Conservation (phyloP, 1,284 basidiomycete species). For the Pyrrhoderma lamaoense region DNA sequence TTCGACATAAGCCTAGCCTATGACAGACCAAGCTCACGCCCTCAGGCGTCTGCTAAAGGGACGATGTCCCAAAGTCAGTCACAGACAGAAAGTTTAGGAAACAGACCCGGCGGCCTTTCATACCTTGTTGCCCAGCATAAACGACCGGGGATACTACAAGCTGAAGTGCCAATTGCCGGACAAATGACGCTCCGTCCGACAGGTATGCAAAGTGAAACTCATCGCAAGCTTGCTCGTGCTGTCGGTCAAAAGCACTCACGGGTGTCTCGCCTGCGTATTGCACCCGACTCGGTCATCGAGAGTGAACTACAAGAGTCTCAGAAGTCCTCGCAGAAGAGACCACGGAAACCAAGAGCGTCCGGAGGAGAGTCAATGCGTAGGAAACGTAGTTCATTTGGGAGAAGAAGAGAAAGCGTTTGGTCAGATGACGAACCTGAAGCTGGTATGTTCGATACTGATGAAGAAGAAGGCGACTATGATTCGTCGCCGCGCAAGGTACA, state of each 20-base stretch:
- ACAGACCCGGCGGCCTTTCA: slow-evolving; percentile 58
- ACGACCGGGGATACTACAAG: slow-evolving; percentile 76
- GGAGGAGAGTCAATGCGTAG: slow-evolving; percentile 36
- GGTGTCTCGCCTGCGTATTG: slow-evolving; percentile 69
- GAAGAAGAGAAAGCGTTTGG: slow-evolving; percentile 33
- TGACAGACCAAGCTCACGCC: slow-evolving; percentile 58
- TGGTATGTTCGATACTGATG: slow-evolving; percentile 44
- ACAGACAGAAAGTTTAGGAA: slow-evolving; percentile 34
- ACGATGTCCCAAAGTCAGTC: slow-evolving; percentile 25
- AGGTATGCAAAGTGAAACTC: slow-evolving; percentile 85
- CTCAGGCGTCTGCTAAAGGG: slow-evolving; percentile 31
- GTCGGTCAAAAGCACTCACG: slow-evolving; percentile 81
- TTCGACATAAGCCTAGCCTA: slow-evolving; percentile 79
- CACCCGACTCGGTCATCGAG: slow-evolving; percentile 62
- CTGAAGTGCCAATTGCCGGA: slow-evolving; percentile 77
- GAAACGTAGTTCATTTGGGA: slow-evolving; percentile 28
- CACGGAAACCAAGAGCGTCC: slow-evolving; percentile 29
- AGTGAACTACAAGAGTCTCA: slow-evolving; percentile 64
- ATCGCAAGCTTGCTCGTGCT: slow-evolving; percentile 80
- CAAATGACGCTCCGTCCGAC: slow-evolving; percentile 81
- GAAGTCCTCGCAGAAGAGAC: slow-evolving; percentile 54
- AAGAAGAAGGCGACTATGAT: slow-evolving; percentile 49
- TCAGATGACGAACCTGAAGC: slow-evolving; percentile 37
- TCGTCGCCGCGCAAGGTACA: slow-evolving; percentile 25
- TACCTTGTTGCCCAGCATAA: slow-evolving; percentile 90